Evolutionary conservation across 345 rosid genomes (phyloP).

Genomic region (Gossypium rotundifolium): DNA sequence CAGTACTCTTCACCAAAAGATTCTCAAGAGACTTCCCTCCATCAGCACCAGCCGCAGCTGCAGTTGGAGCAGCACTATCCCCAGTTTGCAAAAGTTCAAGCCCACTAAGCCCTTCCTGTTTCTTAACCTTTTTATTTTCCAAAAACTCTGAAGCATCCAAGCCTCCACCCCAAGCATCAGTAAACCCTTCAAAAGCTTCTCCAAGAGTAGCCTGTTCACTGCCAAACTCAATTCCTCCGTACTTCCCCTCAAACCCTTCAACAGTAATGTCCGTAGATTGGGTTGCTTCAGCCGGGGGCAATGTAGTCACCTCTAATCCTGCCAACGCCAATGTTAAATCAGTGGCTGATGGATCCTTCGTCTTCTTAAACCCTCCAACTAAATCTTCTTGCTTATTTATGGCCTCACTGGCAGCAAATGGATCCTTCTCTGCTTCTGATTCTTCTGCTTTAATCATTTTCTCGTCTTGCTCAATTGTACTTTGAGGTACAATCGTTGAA

Average conservation of each 20-base stretch:
- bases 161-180: constrained; percentile 98
- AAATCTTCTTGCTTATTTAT: constrained; percentile 69
- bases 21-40: constrained; percentile 58
- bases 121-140: constrained; percentile 63
- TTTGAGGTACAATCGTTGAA: constrained; percentile 51
- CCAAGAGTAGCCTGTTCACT: constrained; percentile 84
- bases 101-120: constrained; percentile 88
- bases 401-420: constrained; percentile 80
- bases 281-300: constrained; percentile 98
- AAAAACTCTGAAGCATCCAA: constrained; percentile 93
- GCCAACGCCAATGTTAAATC: constrained; percentile 82
- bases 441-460: constrained; percentile 50
- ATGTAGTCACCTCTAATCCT: constrained; percentile 82
- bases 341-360: constrained; percentile 53
- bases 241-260: constrained; percentile 96
- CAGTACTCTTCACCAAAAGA: constrained; percentile 63
- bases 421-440: constrained; percentile 57
- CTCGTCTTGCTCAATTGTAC: constrained; percentile 38
- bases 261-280: constrained; percentile 84
- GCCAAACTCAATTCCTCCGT: constrained; percentile 93
- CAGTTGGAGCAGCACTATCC: constrained; percentile 29
- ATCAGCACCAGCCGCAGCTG: constrained; percentile 40
- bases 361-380: constrained; percentile 85
- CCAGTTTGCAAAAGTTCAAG: constrained; percentile 91
- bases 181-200: constrained; percentile 83